Conservation (phyloP, 2,329 filamentous ascomycete species). For the Paecilomyces variotii region DNA sequence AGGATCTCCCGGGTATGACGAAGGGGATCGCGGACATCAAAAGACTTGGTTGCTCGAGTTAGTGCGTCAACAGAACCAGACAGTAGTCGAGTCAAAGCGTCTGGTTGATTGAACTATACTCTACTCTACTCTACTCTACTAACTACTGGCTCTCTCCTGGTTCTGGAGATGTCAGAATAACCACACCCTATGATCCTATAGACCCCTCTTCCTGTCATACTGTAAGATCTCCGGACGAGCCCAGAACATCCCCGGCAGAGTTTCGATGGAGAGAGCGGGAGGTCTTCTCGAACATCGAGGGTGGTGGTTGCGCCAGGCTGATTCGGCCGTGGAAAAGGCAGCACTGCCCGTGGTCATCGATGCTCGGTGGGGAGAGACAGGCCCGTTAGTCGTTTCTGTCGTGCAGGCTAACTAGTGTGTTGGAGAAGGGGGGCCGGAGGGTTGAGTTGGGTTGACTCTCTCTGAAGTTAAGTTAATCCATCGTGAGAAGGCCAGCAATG, state of each 20-base stretch:
- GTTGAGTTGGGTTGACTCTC: not conserved
- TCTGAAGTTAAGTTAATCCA: not conserved
- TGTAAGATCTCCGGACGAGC: not conserved
- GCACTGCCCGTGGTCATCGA: not conserved
- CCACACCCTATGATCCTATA: not conserved
- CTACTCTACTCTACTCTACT: too few relatives aligned
- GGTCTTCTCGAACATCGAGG: not conserved
- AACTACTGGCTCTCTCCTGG: too few relatives aligned
- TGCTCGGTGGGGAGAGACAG: not conserved
- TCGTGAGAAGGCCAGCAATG: too few relatives aligned
- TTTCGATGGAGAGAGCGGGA: not conserved
- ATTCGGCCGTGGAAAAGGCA: not conserved
- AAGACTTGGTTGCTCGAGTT: too few relatives aligned
- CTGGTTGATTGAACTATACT: too few relatives aligned
- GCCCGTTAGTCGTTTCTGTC: not conserved
- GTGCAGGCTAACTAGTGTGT: not conserved
- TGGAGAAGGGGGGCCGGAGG: not conserved
- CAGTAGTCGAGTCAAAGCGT: too few relatives aligned
- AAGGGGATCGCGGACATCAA: too few relatives aligned
- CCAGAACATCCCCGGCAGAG: not conserved
- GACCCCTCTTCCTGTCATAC: not conserved
- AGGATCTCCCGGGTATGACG: too few relatives aligned
- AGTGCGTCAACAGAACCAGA: too few relatives aligned
- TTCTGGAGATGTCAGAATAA: too few relatives aligned
- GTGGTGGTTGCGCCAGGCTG: not conserved